Base-by-base conservation (phyloP, 148 eudicot genomes). In the Persicaria maculosa region DNA sequence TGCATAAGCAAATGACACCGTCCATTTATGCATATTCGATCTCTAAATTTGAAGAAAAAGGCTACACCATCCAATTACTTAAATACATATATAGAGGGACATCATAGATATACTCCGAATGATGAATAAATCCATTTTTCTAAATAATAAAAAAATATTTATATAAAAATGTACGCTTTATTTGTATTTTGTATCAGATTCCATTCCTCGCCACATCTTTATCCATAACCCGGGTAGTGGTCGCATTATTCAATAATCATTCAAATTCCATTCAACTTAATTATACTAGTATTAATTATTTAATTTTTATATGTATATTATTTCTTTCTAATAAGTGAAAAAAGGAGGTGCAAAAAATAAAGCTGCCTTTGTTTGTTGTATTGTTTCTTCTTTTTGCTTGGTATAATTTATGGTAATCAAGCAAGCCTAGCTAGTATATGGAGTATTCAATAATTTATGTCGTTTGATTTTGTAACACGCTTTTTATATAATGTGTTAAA, bases 131-230 rank as follows among this genome's bases (percentile, higher is more conserved):
- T 59, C 40, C 65, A 1, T 31, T 31, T 31, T 31, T 1, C n/a
- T n/a, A n/a, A n/a, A n/a, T 31, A 31, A 31, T 31, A 31, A 31
- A 31, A 31, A 0, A 31, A 31, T 31, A 31, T 31, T 31, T 31
- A 31, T 31, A 22, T 20, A 59, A 59, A 22, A 59, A 20, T 59
- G 0, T 97, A 89, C 0, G 97, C 98, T 14, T 91, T 89, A 2
- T 94, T 89, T 92, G 31, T 46, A 45, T 10, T 31, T 62, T 36
- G 62, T 78, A 46, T 75, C 36, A 77, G 83, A 82, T 84, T 84
- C 82, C 73, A 84, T 84, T 84, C 85, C 67, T 5, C 43, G 10
- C 11, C 67, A 9, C 67, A 59, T 77, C 80, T 82, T 82, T 80
- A 80, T 84, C 86, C 86, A 81, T 55, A 53, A 73, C 61, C 65